A percentile compares a stretch with the other conserved stretches of the same genome.
These are phyloP conservation scores for Trichosporon inkin DNA, from an alignment of 1,284 basidiomycete species.

Conservation along the genomic window DNA sequence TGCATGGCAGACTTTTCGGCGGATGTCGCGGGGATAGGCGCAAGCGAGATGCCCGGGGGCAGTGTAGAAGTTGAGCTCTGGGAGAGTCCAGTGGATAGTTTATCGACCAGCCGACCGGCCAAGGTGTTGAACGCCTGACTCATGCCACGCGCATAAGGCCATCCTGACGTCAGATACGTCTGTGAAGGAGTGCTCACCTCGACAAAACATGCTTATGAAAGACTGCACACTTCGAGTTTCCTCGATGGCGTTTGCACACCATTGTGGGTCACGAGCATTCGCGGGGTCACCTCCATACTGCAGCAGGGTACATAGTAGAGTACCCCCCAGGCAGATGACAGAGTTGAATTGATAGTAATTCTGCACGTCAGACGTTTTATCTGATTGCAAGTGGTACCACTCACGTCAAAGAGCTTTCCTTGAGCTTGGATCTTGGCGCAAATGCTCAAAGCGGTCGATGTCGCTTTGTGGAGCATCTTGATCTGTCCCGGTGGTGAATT, in stretches of 20 bases:
- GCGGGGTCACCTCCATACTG: neutral
- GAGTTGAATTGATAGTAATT: conserved; percentile 9
- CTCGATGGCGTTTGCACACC: neutral
- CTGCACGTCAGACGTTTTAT: neutral
- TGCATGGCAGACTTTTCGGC: neutral
- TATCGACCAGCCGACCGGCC: neutral
- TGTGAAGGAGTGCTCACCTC: neutral
- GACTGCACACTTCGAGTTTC: neutral
- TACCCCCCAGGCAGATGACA: neutral
- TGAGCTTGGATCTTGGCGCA: conserved; percentile 3
- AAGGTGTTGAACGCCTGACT: neutral
- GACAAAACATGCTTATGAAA: neutral
- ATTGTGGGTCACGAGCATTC: neutral
- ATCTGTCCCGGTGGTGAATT: neutral
- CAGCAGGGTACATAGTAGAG: neutral
- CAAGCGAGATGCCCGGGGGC: neutral
- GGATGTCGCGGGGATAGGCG: neutral
- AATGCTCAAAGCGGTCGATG: neutral
- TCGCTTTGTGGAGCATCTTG: neutral
- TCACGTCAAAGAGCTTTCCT: conserved; percentile 1
- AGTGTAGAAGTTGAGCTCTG: neutral
- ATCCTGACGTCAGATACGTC: neutral
- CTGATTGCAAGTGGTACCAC: neutral
- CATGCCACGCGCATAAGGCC: conserved; percentile 5
- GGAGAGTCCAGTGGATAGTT: neutral